phyloP scores from a whole-genome alignment of 2,329 filamentous ascomycete genomes.

The Fusarium liriodendri region DNA sequence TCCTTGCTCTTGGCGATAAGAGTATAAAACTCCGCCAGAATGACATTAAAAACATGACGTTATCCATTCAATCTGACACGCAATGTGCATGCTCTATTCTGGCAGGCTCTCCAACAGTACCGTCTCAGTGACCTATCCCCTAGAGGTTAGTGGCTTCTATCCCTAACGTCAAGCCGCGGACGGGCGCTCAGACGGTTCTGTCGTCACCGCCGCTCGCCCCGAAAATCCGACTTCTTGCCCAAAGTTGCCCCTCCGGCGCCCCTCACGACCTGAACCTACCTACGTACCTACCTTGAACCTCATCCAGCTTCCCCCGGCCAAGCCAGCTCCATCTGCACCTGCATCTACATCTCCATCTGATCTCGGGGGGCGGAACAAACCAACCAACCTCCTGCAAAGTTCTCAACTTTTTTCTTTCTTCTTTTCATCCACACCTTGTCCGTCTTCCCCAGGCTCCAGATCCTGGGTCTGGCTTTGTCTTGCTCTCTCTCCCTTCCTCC shows the following conservation, averaged over 20 bases:
- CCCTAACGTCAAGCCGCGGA: conserved; percentile 1
- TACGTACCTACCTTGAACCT: conserved; percentile 19
- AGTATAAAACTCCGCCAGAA: background rate
- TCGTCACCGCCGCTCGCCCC: conserved; percentile 39
- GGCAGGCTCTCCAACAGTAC: background rate
- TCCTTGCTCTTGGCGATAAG: background rate
- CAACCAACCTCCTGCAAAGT: conserved; percentile 25
- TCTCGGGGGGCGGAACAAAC: conserved; percentile 10
- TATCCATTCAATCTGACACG: background rate
- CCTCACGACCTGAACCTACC: conserved; percentile 10
- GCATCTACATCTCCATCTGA: conserved; percentile 31
- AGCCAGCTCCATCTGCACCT: conserved; percentile 12
- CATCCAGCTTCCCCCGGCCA: conserved; percentile 9
- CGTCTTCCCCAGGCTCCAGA: background rate
- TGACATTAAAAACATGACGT: background rate
- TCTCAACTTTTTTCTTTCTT: background rate
- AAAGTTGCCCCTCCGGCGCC: conserved; percentile 37
- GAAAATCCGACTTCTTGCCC: conserved; percentile 12
- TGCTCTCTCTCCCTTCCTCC: background rate
- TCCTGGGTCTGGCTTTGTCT: background rate
- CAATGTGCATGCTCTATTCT: background rate
- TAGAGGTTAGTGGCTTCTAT: conserved; percentile 16
- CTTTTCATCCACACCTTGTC: background rate
- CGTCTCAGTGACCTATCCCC: conserved; percentile 1
- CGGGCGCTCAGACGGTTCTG: conserved; percentile 29